A percentile compares a stretch with the other conserved stretches of the same genome.
Conservation (phyloP, 495 filamentous ascomycete species). For the Venustampulla echinocandica region DNA sequence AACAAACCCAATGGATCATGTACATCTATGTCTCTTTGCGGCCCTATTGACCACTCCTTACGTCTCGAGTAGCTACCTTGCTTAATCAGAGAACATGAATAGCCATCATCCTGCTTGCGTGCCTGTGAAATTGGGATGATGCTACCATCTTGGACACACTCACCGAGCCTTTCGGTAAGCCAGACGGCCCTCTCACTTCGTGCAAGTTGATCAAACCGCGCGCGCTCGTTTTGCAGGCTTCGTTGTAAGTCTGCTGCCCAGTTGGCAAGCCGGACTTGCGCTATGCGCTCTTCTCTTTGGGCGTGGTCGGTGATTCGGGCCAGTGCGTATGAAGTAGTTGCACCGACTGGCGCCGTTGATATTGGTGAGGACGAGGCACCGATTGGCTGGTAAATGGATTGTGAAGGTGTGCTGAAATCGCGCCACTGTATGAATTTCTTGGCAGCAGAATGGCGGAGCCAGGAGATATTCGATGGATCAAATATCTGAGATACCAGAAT, state of each 20-base stretch:
- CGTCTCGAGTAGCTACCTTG: constrained; percentile 9
- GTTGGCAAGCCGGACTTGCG: constrained; percentile 71
- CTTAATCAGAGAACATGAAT: constrained; percentile 15
- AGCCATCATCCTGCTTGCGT: constrained; percentile 1
- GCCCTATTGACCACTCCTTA: not conserved
- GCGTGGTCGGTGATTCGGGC: constrained; percentile 64
- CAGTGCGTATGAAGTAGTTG: constrained; percentile 54
- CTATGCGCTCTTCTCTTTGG: constrained; percentile 62
- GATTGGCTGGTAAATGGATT: constrained; percentile 15
- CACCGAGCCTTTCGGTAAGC: constrained; percentile 66
- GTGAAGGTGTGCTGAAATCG: constrained; percentile 16
- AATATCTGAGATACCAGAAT: constrained; percentile 67
- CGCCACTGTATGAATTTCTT: constrained; percentile 78
- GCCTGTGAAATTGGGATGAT: constrained; percentile 38
- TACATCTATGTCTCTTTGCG: constrained; percentile 31
- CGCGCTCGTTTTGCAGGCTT: constrained; percentile 71
- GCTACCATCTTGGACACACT: constrained; percentile 66
- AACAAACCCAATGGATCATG: constrained; percentile 73
- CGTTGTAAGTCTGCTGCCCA: constrained; percentile 89
- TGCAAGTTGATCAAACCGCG: constrained; percentile 62
- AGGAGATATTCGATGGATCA: constrained; percentile 69
- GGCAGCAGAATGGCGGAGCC: constrained; percentile 77
- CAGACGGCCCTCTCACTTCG: constrained; percentile 67
- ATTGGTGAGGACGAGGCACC: constrained; percentile 10
- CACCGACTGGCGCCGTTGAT: constrained; percentile 25